phyloP scores from a whole-genome alignment of 176 grass and related monocot species.

The Oryza glaberrima region DNA sequence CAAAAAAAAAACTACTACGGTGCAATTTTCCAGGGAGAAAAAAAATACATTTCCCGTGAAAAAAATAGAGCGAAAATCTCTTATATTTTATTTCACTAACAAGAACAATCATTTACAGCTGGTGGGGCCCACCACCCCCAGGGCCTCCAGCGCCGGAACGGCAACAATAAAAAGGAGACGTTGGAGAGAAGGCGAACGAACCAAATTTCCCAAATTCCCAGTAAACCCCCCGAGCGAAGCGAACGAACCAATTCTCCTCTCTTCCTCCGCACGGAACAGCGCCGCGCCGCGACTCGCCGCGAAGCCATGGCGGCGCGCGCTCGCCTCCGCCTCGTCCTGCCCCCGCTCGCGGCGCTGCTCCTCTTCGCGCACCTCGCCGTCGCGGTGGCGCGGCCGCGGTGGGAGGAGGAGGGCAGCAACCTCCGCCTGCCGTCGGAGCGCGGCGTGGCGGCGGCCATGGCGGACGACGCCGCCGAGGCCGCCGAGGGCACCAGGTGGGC shows the following conservation, averaged over 20 bases:
- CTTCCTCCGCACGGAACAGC: neutral
- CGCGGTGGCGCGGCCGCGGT: constrained; percentile 27
- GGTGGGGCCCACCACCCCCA: neutral
- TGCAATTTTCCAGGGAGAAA: too few relatives aligned
- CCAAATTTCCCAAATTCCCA: neutral
- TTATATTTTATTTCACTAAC: too few relatives aligned
- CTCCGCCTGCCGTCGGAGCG: constrained; percentile 78
- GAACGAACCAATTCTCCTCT: neutral
- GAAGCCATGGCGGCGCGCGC: constrained; percentile 30
- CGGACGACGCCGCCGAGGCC: constrained; percentile 35
- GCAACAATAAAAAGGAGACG: constrained; percentile 41
- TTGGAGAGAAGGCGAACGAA: constrained; percentile 24
- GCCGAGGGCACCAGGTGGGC: constrained; percentile 75
- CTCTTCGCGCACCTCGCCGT: constrained; percentile 43
- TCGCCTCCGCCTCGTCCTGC: constrained; percentile 26
- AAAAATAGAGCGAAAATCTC: too few relatives aligned
- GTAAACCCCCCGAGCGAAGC: neutral
- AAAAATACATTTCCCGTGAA: too few relatives aligned
- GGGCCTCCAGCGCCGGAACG: neutral
- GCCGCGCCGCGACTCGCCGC: too few relatives aligned
- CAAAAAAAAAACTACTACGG: too few relatives aligned
- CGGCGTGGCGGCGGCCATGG: neutral
- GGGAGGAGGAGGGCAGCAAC: neutral
- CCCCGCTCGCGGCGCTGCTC: constrained; percentile 13
- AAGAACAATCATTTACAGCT: neutral